Evolutionary conservation across 139 green algal species (phyloP).

Genomic region (Coccomyxa sp.): DNA sequence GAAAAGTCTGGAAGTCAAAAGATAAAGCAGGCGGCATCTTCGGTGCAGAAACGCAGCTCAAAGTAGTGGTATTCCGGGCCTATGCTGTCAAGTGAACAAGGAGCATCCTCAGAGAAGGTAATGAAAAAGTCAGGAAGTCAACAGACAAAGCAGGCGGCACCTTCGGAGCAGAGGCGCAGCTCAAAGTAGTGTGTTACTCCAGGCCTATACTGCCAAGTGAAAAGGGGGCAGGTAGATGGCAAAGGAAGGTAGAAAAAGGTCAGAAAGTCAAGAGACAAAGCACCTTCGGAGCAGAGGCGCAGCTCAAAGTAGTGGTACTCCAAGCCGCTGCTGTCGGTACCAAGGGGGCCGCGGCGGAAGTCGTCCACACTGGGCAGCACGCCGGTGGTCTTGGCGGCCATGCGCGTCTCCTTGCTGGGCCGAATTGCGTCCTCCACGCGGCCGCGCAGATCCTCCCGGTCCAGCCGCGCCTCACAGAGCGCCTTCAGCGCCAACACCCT

Average conservation of each 20-base stretch:
- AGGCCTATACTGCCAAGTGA: too few species aligned
- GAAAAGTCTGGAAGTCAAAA: too few species aligned
- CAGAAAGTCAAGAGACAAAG: too few species aligned
- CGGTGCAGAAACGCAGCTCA: background rate
- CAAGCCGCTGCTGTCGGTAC: background rate
- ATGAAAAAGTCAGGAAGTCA: background rate
- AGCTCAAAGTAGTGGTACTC: constrained; percentile 6
- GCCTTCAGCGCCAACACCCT: constrained; percentile 21
- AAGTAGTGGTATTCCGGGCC: constrained; percentile 2
- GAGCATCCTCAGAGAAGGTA: background rate
- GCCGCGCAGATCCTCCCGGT: constrained; percentile 14
- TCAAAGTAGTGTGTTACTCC: constrained; percentile 3
- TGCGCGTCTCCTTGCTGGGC: background rate
- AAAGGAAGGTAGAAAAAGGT: too few species aligned
- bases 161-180: background rate
- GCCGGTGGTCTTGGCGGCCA: background rate
- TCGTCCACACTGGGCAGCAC: background rate
- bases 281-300: background rate
- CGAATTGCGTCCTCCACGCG: constrained; percentile 4
- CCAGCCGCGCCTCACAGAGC: constrained; percentile 23
- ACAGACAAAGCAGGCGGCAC: background rate
- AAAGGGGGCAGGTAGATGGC: too few species aligned
- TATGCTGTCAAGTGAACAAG: too few species aligned
- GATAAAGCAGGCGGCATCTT: background rate
- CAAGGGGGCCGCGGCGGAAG: background rate